These are phyloP conservation scores for Quercus wislizeni DNA, from an alignment of 306 rosid species.

Conservation along the genomic window DNA sequence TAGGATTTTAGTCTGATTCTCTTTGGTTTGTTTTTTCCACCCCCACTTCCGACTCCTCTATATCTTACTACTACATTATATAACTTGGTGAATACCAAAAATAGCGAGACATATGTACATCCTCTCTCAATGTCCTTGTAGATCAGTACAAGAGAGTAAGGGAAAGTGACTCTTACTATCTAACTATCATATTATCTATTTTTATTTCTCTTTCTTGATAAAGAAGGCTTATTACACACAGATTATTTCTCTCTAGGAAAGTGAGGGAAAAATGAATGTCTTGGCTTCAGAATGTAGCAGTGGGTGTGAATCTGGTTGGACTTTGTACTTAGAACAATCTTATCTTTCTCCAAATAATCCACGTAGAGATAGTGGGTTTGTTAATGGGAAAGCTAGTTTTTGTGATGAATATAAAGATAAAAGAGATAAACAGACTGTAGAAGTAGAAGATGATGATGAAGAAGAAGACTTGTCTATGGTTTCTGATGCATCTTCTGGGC, in stretches of 20 bases:
- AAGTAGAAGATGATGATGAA: constrained; percentile 20
- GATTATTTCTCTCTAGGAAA: too few relatives aligned
- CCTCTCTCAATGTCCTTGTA: constrained; percentile 21
- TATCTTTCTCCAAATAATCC: constrained; percentile 46
- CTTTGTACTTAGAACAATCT: constrained; percentile 80
- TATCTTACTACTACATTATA: background rate
- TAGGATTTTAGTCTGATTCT: constrained; percentile 43
- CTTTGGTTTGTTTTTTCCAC: constrained; percentile 40
- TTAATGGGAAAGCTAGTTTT: constrained; percentile 17
- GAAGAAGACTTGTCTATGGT: constrained; percentile 90
- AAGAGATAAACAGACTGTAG: constrained; percentile 5
- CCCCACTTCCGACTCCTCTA: constrained; percentile 19
- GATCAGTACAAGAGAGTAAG: constrained; percentile 2
- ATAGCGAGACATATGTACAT: constrained; percentile 19
- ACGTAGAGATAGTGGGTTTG: constrained; percentile 14
- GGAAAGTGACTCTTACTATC: background rate
- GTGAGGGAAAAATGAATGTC: constrained; percentile 43
- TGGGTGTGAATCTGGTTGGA: constrained; percentile 98
- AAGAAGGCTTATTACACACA: constrained; percentile 6
- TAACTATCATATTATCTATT: background rate
- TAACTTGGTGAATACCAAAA: constrained; percentile 28
- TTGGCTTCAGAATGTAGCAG: constrained; percentile 73
- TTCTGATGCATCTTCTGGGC: constrained; percentile 99
- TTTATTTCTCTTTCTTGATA: constrained; percentile 29
- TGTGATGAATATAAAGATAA: constrained; percentile 26